Evolutionary conservation across 345 rosid genomes (phyloP), one percentile per base, ranked within the genome.

Genomic region (Acer yangbiense): DNA sequence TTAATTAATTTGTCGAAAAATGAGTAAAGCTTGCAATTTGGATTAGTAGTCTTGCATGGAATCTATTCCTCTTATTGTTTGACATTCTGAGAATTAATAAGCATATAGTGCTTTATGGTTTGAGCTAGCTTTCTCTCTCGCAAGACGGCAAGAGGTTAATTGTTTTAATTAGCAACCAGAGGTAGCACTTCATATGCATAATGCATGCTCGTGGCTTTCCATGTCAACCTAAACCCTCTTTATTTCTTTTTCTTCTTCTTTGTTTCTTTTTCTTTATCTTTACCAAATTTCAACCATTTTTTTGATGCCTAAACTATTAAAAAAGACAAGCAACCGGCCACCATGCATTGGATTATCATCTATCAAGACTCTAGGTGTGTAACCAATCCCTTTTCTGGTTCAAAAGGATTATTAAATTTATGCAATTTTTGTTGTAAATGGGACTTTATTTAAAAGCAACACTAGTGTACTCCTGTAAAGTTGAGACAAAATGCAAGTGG

Each of bases 371-470:
- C 39, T 35, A 35, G 61, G 60, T 46, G 27, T n/a, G 11, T 41
- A 25, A 46, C 17, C 69, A 27, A 41, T 44, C 68, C 9, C 27
- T 62, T 62, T 73, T 61, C 8, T 61, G 4, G 64, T 3, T 12
- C 20, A 21, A 73, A 73, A 73, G 69, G 25, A 62, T 73, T 55
- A 62, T 73, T 55, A n/a, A 72, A 72, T 62, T 73, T 62, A 62
- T 65, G 39, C 20, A 57, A 35, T 7, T 11, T 23, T 62, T 62
- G 61, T 20, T 43, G 68, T 61, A 73, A 73, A 73, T 62, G 58
- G 63, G 63, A 62, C 76, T 73, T 62, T 72, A 50, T 72, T 60
- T 62, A 44, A 73, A 73, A 73, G 69, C 68, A 62, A 73, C 43
- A 44, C 20, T 62, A 60, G 64, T 9, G 7, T 17, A 10, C 9